A percentile compares a stretch with the other conserved stretches of the same genome.
phyloP scores from a whole-genome alignment of 192 early-diverging fungal genomes.

The Coemansia sp. region DNA sequence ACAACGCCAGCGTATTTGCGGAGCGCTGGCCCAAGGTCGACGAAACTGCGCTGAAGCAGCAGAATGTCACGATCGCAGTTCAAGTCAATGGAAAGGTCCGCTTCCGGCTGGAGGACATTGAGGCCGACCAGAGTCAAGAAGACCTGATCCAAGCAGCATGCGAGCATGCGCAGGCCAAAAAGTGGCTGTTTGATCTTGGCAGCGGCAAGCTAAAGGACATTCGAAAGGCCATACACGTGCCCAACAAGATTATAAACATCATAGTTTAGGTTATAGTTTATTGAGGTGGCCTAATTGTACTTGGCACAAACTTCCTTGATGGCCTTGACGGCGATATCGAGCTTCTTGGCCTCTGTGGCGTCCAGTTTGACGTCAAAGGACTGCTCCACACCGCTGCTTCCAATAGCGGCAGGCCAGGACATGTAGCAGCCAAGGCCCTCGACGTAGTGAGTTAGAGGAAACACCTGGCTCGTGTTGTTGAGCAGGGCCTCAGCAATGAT shows the following conservation, averaged over 20 bases:
- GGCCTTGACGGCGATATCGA: slow-evolving; percentile 54
- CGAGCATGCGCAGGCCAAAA: slow-evolving; percentile 43
- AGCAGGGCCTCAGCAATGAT: slow-evolving; percentile 66
- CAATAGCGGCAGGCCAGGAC: slow-evolving; percentile 78
- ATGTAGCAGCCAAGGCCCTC: slow-evolving; percentile 62
- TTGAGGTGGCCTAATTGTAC: slow-evolving; percentile 23
- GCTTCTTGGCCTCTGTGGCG: slow-evolving; percentile 58
- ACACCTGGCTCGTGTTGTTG: slow-evolving; percentile 66
- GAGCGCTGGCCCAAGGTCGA: slow-evolving; percentile 61
- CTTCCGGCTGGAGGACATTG: slow-evolving; percentile 57
- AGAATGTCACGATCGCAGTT: slow-evolving; percentile 48
- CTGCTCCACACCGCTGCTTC: slow-evolving; percentile 66
- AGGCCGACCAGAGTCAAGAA: slow-evolving; percentile 19
- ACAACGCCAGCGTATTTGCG: slow-evolving; percentile 44
- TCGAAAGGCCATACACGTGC: slow-evolving; percentile 64
- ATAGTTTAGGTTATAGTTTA: slow-evolving; percentile 32
- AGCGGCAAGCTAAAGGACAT: slow-evolving; percentile 12
- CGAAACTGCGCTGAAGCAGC: slow-evolving; percentile 51
- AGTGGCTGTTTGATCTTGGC: slow-evolving; percentile 57
- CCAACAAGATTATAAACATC: slow-evolving; percentile 72
- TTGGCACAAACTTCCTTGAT: slow-evolving; percentile 59
- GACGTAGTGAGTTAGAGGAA: slow-evolving; percentile 69
- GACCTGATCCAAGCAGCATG: slow-evolving; percentile 50
- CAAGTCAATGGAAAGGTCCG: slow-evolving; percentile 78
- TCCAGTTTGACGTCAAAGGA: slow-evolving; percentile 68